Percentiles rank a stretch among this genome's conserved stretches.
Evolutionary conservation across 768 basidiomycete genomes (phyloP).

Genomic region (Megacollybia marginata): DNA sequence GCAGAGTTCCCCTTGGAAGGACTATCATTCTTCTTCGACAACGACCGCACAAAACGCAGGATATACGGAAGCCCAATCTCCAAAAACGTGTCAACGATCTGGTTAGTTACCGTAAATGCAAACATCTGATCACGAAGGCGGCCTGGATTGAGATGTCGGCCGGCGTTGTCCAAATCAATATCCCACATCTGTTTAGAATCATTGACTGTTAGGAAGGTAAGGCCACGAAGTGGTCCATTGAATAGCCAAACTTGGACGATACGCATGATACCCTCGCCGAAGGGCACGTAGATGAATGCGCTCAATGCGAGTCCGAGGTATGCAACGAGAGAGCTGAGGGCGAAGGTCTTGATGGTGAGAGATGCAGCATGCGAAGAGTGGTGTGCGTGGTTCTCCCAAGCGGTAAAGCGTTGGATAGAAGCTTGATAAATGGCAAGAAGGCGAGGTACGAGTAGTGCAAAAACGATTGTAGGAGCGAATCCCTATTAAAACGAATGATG

Average conservation of each 20-base stretch:
- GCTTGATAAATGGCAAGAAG: constrained; percentile 68
- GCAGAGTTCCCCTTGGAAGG: constrained; percentile 58
- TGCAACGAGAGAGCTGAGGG: constrained; percentile 80
- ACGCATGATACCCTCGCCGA: constrained; percentile 79
- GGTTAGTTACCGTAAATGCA: constrained; percentile 86
- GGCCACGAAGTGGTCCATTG: constrained; percentile 13
- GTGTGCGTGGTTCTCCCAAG: constrained; percentile 90
- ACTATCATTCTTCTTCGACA: constrained; percentile 62
- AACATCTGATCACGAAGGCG: constrained; percentile 89
- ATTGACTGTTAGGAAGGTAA: constrained; percentile 7
- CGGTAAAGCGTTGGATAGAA: constrained; percentile 61
- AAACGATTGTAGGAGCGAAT: constrained; percentile 78
- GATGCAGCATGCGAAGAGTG: constrained; percentile 70
- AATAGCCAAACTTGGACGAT: constrained; percentile 37
- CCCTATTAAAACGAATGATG: constrained; percentile 34
- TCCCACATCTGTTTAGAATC: constrained; percentile 34
- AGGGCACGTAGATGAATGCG: constrained; percentile 95
- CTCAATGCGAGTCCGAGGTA: constrained; percentile 88
- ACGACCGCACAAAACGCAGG: constrained; percentile 45
- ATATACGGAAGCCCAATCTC: constrained; percentile 82
- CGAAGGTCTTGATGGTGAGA: constrained; percentile 86
- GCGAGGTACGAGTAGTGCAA: constrained; percentile 73
- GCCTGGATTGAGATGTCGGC: constrained; percentile 54
- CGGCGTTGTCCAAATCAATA: constrained; percentile 38
- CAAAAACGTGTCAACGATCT: constrained; percentile 67